Percentiles rank a stretch among this genome's conserved stretches.
phyloP scores from a whole-genome alignment of 2,329 filamentous ascomycete species.

The Claviceps sp. region DNA sequence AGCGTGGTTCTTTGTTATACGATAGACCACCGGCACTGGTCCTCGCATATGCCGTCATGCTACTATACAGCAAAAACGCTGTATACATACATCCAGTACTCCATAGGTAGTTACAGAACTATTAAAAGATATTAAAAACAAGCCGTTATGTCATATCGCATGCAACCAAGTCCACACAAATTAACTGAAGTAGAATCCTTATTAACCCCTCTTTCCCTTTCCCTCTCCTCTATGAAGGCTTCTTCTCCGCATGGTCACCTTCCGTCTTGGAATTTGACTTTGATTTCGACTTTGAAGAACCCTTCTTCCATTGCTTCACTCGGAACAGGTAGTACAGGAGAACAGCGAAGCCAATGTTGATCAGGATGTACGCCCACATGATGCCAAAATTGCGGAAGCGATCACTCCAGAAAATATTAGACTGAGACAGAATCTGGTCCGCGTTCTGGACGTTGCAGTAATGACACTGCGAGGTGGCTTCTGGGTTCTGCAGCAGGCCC shows the following conservation, averaged over 20 bases:
- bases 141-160: too few species aligned
- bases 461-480: slow-evolving; percentile 41
- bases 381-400: slow-evolving; percentile 60
- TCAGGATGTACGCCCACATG: slow-evolving; percentile 51
- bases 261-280: background rate
- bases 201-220: background rate
- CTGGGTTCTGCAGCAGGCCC: slow-evolving; percentile 50
- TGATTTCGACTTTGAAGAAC: background rate
- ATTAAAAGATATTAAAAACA: too few species aligned
- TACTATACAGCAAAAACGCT: too few species aligned
- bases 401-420: slow-evolving; percentile 35
- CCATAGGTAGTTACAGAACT: too few species aligned
- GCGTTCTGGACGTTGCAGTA: slow-evolving; percentile 55
- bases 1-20: too few species aligned
- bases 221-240: background rate
- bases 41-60: too few species aligned
- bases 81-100: too few species aligned
- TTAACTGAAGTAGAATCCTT: too few species aligned
- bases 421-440: slow-evolving; percentile 40
- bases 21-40: too few species aligned
- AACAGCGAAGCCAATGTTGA: slow-evolving; percentile 48
- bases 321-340: slow-evolving; percentile 49
- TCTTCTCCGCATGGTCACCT: background rate
- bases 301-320: slow-evolving; percentile 27
- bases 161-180: too few species aligned